These are phyloP conservation scores for Candida khao-thaluensis DNA, from an alignment of 805 yeast genomes.

Conservation along the genomic window DNA sequence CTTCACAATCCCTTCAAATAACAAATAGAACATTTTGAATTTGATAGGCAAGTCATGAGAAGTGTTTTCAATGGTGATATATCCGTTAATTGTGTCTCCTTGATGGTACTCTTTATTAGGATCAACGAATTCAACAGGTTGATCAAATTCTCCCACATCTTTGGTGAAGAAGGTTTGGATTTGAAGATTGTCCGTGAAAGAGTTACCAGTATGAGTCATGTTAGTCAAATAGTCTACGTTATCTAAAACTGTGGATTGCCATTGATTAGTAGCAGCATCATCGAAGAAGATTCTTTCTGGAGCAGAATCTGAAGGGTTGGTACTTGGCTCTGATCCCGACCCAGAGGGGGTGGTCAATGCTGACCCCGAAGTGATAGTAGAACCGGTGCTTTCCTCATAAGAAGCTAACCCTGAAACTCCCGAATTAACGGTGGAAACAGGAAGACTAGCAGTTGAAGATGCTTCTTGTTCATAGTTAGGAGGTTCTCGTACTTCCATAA, in stretches of 20 bases:
- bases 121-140: constrained; percentile 28
- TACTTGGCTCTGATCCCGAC: neutral
- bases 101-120: constrained; percentile 53
- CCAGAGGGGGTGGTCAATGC: neutral
- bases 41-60: constrained; percentile 38
- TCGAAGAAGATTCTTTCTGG: constrained; percentile 23
- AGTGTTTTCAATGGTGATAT: constrained; percentile 42
- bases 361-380: neutral
- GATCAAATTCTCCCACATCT: constrained; percentile 29
- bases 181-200: constrained; percentile 24
- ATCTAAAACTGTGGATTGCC: constrained; percentile 41
- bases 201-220: constrained; percentile 29
- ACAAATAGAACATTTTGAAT: constrained; percentile 62
- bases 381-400: neutral
- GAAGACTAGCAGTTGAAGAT: constrained; percentile 8
- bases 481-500: constrained; percentile 19
- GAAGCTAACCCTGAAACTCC: no score
- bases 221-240: constrained; percentile 35
- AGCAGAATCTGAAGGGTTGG: neutral
- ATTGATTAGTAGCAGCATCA: constrained; percentile 25
- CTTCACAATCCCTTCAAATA: constrained; percentile 50
- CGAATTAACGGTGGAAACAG: neutral
- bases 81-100: constrained; percentile 68
- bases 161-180: constrained; percentile 33
- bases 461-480: constrained; percentile 19